Base-by-base conservation (phyloP, 1,139 yeast genomes). In the Pichia sp. region DNA sequence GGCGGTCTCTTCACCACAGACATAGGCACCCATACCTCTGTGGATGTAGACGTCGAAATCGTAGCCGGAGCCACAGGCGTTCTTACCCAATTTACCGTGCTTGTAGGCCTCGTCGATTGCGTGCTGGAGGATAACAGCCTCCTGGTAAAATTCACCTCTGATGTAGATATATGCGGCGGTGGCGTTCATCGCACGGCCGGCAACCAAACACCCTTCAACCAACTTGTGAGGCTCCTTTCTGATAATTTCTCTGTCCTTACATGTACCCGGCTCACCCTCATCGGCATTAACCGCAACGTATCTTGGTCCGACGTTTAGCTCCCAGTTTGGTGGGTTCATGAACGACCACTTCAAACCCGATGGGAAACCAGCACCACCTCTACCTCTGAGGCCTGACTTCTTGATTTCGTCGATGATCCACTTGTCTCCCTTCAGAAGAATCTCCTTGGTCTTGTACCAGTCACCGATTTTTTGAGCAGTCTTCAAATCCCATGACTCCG, bases 261-360 rank as follows among this genome's bases (percentile, higher is more conserved):
- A 88, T 53, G 96, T 88, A 61, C 96, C 96, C 16, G 96, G 96
- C 72, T 88, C 96, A 66, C 96, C 96, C 73, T 88, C 96, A 76
- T 89, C 96, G 57, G 96, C 96, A 71, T 88, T 88, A 66, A 88
- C 90, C 51, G 88, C 95, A 61, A 88, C 78, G 70, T 88, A 88
- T 70, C 95, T 80, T 59, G 96, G 93, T 23, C 96, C 96, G 19
- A 72, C 75, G 71, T 87, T 87, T 70, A 87, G 88, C 62, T 88
- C 95, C 96, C 96, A 88, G 58, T 93, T 93, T 52, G 96, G 96
- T 52, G 96, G 96, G 73, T 88, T 88, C 96, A 88, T 88, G 68
- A 88, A 88, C 23, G 95, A 86, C 95, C 95, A 88, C 72, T 88
- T 88, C 67, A 88, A 79, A 49, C 96, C 96, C 30, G 90, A 82